Conservation (phyloP, 148 eudicot species). For the Diospyros kaki region DNA sequence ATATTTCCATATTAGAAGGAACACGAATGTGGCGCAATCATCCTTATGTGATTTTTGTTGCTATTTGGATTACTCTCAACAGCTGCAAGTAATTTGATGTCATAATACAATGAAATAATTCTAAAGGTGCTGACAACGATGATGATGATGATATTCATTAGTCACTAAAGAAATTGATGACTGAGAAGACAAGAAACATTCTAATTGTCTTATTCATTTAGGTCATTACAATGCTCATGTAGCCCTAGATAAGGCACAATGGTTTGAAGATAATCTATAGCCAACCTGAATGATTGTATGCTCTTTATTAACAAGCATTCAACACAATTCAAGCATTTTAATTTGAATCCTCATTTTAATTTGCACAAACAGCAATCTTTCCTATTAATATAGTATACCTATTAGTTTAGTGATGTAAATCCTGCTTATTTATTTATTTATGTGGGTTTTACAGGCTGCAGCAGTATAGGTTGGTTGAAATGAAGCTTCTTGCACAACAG, state of each 20-base stretch:
- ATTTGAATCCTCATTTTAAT: not conserved
- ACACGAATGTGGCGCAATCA: too few relatives aligned
- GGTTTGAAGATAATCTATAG: not conserved
- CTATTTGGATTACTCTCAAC: not conserved
- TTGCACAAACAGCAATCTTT: too few relatives aligned
- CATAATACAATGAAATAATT: not conserved
- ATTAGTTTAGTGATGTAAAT: not conserved
- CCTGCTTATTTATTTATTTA: not conserved
- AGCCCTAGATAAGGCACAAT: not conserved
- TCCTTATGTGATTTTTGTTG: not conserved
- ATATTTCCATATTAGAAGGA: too few relatives aligned
- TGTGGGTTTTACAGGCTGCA: conserved; percentile 54
- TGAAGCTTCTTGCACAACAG: conserved; percentile 87
- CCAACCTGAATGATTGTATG: not conserved
- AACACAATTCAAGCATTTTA: not conserved
- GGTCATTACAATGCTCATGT: not conserved
- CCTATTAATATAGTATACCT: not conserved
- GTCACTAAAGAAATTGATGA: too few relatives aligned
- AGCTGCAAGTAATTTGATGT: conserved; percentile 1
- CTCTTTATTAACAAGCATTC: not conserved
- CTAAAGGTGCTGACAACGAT: not conserved
- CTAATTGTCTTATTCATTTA: not conserved
- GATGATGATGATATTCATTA: not conserved
- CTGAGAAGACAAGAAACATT: not conserved
- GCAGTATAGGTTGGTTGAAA: conserved; percentile 71